Base-by-base conservation (phyloP, 441 rosid genomes). In the Heliophila coronopifolia region DNA sequence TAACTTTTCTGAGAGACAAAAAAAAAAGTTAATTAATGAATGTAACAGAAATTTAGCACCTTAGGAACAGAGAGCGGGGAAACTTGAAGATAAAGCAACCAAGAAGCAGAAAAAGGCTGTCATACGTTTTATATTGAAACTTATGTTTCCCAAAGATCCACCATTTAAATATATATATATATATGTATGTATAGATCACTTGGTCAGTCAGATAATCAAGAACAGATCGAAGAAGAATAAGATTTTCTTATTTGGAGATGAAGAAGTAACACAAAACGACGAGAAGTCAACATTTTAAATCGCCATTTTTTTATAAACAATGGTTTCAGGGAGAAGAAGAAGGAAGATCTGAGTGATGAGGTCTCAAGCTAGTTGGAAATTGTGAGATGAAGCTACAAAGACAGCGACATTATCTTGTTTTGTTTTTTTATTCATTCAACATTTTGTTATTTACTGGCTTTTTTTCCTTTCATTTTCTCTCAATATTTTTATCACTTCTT, bases 11-110 rank as follows among this genome's bases (percentile, higher is more conserved):
- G 54, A 20, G 24, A 34, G 17, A 5, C 6, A n/a, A n/a, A n/a
- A n/a, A n/a, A n/a, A n/a, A n/a, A n/a, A n/a, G 1, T 45, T 28
- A 47, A n/a, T 18, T 38, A 47, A 47, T 55, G 59, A 8, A 13
- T 26, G 36, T 13, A 48, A 42, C 37, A 32, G 27, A 42, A 18
- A 41, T 30, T 22, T 3, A 20, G 52, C 40, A 43, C 38, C 23
- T 58, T 26, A 22, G 20, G 66, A 55, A 59, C 22, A 58, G 69
- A 59, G 75, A 81, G 94, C 88, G 83, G 84, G 91, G 81, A 78
- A 78, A 53, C 74, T 67, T 76, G 70, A 74, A 72, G 71, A 68
- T 41, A 59, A 75, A 80, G 74, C 69, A 69, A 65, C 55, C 72
- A 54, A 44, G 73, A 63, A 66, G 57, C 48, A 58, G 60, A 66